Evolutionary conservation across 2,329 filamentous ascomycete genomes (phyloP), one percentile per base, ranked within the genome.

Genomic region (Paracamarosporium sp.): DNA sequence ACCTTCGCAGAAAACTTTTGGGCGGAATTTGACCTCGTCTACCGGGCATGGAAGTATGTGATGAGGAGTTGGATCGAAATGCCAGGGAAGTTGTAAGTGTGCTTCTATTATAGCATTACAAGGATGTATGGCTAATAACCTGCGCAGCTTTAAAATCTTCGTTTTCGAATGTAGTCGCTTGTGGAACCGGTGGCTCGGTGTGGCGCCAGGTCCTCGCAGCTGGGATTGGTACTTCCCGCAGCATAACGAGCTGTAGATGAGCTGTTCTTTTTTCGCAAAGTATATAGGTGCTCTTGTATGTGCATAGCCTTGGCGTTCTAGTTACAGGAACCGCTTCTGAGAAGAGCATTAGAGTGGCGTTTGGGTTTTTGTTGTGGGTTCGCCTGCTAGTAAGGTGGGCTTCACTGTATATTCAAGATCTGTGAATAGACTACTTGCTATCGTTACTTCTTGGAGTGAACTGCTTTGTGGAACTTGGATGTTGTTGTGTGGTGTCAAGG

Each of bases 1-100:
- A 81, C 83, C 0, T 0, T 89, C 0, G 72, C 74, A 46, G 88
- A 93, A 22, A 78, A 82, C 6, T 81, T 94, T 60, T 79, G 81
- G 64, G 76, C 83, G 0, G 94, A 98, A 76, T 75, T 89, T 28
- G 75, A 78, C 5, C 78, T 87, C 15, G 83, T 97, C 12, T 85
- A 82, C 69, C 81, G 82, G 56, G 88, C 88, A 0, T 81, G 86
- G 46, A 83, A 85, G 65, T 86, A 88, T 66, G 87, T 98, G 1
- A 24, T 95, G 8, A 82, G 76, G 63, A 85, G 86, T 58, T 99
- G 92, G 91, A 53, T 88, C 5, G 78, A 82, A 22, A 80, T 93
- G 46, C 93, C 93, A 0, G 81, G 77, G 44, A 84, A 84, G 60
- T 55, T 90, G 90, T 95, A 84, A 87, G 91, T 87, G 58, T 25